Evolutionary conservation across 352 stramenopile genomes (phyloP), one percentile per base, ranked within the genome.

Genomic region (Globisporangium orthogonon): DNA sequence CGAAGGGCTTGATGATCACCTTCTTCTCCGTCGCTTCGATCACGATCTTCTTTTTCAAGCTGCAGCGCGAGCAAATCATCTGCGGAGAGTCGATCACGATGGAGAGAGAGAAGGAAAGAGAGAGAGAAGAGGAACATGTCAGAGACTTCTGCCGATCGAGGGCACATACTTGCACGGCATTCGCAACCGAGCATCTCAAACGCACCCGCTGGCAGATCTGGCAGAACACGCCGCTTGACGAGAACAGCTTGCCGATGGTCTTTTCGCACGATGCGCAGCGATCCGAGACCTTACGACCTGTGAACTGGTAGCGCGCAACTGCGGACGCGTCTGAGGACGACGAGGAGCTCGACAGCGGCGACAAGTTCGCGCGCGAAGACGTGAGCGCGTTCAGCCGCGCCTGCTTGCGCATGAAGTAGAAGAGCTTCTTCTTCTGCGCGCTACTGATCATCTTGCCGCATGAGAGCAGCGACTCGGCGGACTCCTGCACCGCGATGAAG

Each of bases 361-460:
- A 33, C 47, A 40, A 56, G 40, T 18, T 65, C 30, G 46, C 60
- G 18, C 40, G 52, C 29, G 14, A 11, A 3, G 44, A 29, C 10
- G 30, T n/a, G 15, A 48, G 43, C 17, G 43, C 43, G 7, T 18
- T 28, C 9, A 48, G 17, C 17, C 43, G 43, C 43, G 46, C 46
- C 14, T 57, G 54, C 33, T 50, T 50, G 43, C 71, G 61, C 56
- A 79, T 50, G 43, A 71, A 76, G 63, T 73, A 84, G 41, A 74
- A 61, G 43, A 86, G 54, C 35, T 84, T 86, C 67, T 84, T 86
- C 52, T 71, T 73, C 23, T 80, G 56, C 6, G 73, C 71, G 10
- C 69, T 73, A 18, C 67, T 57, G 14, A 74, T 71, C 11, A 69
- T 62, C 50, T 69, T 65, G 30, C 65, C 66, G 28, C 70, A 61